These are phyloP conservation scores for Mortierella sp. DNA, from an alignment of 371 early-diverging fungal genomes.

Conservation along the genomic window DNA sequence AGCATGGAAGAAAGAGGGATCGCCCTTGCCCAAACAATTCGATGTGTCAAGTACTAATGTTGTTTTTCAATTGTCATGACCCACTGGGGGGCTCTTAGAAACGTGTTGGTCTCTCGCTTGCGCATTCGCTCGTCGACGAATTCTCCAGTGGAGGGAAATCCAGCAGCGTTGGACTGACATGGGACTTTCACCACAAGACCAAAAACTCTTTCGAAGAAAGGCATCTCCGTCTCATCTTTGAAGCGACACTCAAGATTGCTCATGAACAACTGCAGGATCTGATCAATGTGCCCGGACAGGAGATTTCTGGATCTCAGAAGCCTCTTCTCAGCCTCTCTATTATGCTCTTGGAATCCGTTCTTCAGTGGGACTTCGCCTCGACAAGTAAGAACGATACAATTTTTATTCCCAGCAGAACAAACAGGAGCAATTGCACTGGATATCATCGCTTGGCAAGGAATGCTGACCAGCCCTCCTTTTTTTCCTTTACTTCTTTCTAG, in stretches of 20 bases:
- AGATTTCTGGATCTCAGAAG: slow-evolving; percentile 43
- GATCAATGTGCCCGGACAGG: slow-evolving; percentile 30
- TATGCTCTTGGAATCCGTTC: slow-evolving; percentile 63
- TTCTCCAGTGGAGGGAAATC: slow-evolving; percentile 71
- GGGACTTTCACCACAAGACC: slow-evolving; percentile 76
- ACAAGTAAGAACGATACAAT: slow-evolving; percentile 45
- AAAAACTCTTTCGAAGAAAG: slow-evolving; percentile 72
- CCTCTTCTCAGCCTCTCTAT: slow-evolving; percentile 53
- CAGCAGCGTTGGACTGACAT: slow-evolving; percentile 69
- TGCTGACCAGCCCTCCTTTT: background rate
- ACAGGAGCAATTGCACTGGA: background rate
- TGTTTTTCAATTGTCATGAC: too few relatives aligned
- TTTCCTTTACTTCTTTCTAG: slow-evolving; percentile 8
- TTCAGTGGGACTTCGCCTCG: slow-evolving; percentile 77
- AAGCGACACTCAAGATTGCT: slow-evolving; percentile 56
- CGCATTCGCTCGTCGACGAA: slow-evolving; percentile 70
- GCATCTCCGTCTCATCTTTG: slow-evolving; percentile 58
- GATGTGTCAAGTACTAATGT: too few relatives aligned
- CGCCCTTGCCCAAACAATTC: too few relatives aligned
- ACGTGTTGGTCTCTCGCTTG: slow-evolving; percentile 62
- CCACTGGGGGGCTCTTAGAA: slow-evolving; percentile 23
- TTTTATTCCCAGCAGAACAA: background rate
- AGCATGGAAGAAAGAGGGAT: too few relatives aligned
- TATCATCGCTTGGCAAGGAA: background rate
- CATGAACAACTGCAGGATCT: slow-evolving; percentile 54